These are phyloP conservation scores for Spizellomyces punctatus DNA, from an alignment of 192 early-diverging fungal genomes.

Conservation along the genomic window DNA sequence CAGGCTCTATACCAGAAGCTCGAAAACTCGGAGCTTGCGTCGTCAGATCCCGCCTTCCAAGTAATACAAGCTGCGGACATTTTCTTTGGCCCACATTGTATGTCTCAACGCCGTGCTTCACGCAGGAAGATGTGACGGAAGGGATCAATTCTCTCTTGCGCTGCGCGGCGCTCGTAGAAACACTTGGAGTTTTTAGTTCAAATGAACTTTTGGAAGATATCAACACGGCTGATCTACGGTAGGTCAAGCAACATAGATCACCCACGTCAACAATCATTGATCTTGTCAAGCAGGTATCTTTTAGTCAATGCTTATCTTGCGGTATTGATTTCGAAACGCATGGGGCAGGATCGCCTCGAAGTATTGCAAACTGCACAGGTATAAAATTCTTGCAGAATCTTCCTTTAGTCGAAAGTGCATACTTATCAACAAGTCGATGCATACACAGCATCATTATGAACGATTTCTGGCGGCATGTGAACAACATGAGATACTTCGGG, in stretches of 20 bases:
- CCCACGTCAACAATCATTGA: neutral
- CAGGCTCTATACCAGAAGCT: constrained; percentile 22
- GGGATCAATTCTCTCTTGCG: constrained; percentile 50
- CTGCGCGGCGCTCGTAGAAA: constrained; percentile 52
- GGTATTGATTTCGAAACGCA: constrained; percentile 51
- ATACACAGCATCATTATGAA: constrained; percentile 32
- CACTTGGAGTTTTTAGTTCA: constrained; percentile 76
- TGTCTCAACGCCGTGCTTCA: neutral
- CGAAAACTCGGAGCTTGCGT: constrained; percentile 47
- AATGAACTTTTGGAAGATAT: constrained; percentile 92
- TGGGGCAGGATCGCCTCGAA: constrained; percentile 41
- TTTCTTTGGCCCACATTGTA: neutral
- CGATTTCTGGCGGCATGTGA: constrained; percentile 38
- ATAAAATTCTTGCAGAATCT: neutral
- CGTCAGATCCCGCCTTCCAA: constrained; percentile 45
- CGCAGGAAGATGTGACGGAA: constrained; percentile 51
- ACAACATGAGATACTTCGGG: constrained; percentile 30
- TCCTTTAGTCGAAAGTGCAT: too few species aligned
- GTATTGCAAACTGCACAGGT: constrained; percentile 55
- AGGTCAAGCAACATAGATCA: neutral
- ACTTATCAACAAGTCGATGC: neutral
- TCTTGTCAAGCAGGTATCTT: constrained; percentile 49
- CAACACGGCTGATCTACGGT: constrained; percentile 75
- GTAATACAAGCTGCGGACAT: constrained; percentile 8
- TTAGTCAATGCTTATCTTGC: constrained; percentile 62